Percentiles rank a stretch among this genome's conserved stretches.
Evolutionary conservation across 176 grass and related monocot genomes (phyloP).

Genomic region (Aegilops longissima): DNA sequence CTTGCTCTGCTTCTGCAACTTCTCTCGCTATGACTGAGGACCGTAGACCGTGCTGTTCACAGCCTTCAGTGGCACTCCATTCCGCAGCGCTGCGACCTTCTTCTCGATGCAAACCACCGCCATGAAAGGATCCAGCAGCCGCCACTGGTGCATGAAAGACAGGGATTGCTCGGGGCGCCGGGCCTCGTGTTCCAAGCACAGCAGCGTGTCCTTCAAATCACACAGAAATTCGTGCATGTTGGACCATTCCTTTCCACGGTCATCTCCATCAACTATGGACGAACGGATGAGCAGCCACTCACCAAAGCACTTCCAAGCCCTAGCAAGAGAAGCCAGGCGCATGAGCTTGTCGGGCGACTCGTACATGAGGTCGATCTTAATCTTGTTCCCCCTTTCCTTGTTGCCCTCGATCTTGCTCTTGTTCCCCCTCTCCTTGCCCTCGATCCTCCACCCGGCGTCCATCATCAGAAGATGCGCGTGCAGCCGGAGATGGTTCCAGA

Average conservation of each 20-base stretch:
- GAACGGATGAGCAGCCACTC: slow-evolving; percentile 43
- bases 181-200: slow-evolving; percentile 46
- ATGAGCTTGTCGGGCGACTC: slow-evolving; percentile 33
- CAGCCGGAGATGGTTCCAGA: slow-evolving; percentile 63
- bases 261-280: slow-evolving; percentile 22
- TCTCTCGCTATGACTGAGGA: slow-evolving; percentile 14
- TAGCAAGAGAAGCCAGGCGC: slow-evolving; percentile 55
- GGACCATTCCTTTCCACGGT: slow-evolving; percentile 52
- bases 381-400: background rate
- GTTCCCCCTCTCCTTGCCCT: slow-evolving; percentile 31
- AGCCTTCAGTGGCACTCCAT: slow-evolving; percentile 56
- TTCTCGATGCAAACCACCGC: slow-evolving; percentile 66
- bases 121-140: slow-evolving; percentile 75
- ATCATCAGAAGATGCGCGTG: slow-evolving; percentile 74
- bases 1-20: no score
- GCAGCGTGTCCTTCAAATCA: slow-evolving; percentile 63
- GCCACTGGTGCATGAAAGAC: slow-evolving; percentile 55
- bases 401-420: background rate
- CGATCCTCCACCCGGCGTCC: slow-evolving; percentile 69
- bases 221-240: slow-evolving; percentile 51
- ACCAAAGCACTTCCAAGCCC: slow-evolving; percentile 78
- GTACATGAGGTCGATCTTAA: slow-evolving; percentile 44
- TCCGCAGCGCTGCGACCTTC: slow-evolving; percentile 42
- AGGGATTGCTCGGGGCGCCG: slow-evolving; percentile 32
- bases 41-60: slow-evolving; percentile 49